Percentiles rank a stretch among this genome's conserved stretches.
Evolutionary conservation across 805 yeast species (phyloP).

Genomic region (Ogataea salicorniae): DNA sequence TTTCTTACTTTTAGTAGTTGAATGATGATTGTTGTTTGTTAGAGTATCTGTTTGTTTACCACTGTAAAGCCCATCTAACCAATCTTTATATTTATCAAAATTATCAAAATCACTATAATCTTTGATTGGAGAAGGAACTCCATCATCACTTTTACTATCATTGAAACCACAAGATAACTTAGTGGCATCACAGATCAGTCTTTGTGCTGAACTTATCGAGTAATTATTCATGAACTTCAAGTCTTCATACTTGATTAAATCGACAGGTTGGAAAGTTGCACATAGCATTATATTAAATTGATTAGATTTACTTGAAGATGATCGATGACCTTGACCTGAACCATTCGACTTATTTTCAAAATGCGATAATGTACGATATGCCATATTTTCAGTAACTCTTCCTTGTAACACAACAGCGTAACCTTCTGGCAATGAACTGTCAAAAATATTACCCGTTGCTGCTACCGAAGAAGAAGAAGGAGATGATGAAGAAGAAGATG

Average conservation of each 20-base stretch:
- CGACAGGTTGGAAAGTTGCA: slow-evolving; percentile 25
- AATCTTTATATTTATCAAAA: slow-evolving; percentile 20
- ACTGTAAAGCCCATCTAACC: slow-evolving; percentile 19
- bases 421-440: slow-evolving; percentile 28
- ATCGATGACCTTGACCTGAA: no score
- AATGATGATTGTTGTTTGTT: background rate
- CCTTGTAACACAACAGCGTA: slow-evolving; percentile 37
- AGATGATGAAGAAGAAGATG: background rate
- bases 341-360: background rate
- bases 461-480: background rate
- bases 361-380: slow-evolving; percentile 21
- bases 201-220: slow-evolving; percentile 11
- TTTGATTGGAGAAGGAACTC: background rate
- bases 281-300: slow-evolving; percentile 17
- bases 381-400: slow-evolving; percentile 36
- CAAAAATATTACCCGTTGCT: background rate
- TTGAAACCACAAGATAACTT: background rate
- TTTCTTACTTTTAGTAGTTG: no score
- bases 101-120: slow-evolving; percentile 14
- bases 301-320: background rate
- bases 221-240: slow-evolving; percentile 12
- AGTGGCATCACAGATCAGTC: slow-evolving; percentile 10
- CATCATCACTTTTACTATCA: background rate
- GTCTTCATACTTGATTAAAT: slow-evolving; percentile 23
- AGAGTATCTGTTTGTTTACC: background rate